Conservation (phyloP, 2,329 filamentous ascomycete species). For the Cladosporium phlei region DNA sequence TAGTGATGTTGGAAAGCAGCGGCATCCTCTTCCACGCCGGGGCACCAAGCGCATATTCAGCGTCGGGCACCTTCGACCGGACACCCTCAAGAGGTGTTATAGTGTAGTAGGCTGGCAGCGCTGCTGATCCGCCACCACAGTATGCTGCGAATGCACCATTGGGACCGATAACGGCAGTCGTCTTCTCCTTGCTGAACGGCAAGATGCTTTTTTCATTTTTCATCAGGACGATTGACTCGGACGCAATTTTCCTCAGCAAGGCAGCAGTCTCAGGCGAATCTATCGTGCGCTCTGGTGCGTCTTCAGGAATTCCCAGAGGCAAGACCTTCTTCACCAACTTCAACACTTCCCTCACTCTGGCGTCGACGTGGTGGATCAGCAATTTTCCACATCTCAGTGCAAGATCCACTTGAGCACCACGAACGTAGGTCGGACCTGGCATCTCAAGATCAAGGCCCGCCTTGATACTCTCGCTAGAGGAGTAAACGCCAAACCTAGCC, state of each 20-base stretch:
- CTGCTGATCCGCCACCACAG: slow-evolving; percentile 32
- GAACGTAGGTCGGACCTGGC: slow-evolving; percentile 65
- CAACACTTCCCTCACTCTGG: slow-evolving; percentile 56
- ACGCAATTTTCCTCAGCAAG: slow-evolving; percentile 26
- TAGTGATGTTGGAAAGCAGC: slow-evolving; percentile 22
- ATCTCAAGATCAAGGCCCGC: slow-evolving; percentile 81
- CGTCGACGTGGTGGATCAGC: slow-evolving; percentile 43
- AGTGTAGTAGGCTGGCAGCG: slow-evolving; percentile 32
- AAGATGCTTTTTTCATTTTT: slow-evolving; percentile 65
- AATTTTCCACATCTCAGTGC: slow-evolving; percentile 26
- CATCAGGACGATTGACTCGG: slow-evolving; percentile 37
- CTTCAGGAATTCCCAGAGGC: slow-evolving; percentile 25
- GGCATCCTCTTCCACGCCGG: slow-evolving; percentile 29
- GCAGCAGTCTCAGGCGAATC: slow-evolving; percentile 31
- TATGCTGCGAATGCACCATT: slow-evolving; percentile 65
- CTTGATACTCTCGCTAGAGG: slow-evolving; percentile 60
- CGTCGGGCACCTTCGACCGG: slow-evolving; percentile 21
- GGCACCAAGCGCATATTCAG: slow-evolving; percentile 22
- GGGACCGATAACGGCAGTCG: slow-evolving; percentile 67
- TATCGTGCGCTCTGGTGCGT: slow-evolving; percentile 27
- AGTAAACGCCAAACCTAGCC: slow-evolving; percentile 69
- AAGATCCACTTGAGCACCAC: slow-evolving; percentile 30
- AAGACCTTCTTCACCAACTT: slow-evolving; percentile 49
- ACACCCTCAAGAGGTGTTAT: slow-evolving; percentile 31
- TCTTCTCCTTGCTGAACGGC: slow-evolving; percentile 62